Percentiles rank a stretch among this genome's conserved stretches.
These are phyloP conservation scores for Phytophthora melonis DNA, from an alignment of 352 stramenopile genomes.

Conservation along the genomic window DNA sequence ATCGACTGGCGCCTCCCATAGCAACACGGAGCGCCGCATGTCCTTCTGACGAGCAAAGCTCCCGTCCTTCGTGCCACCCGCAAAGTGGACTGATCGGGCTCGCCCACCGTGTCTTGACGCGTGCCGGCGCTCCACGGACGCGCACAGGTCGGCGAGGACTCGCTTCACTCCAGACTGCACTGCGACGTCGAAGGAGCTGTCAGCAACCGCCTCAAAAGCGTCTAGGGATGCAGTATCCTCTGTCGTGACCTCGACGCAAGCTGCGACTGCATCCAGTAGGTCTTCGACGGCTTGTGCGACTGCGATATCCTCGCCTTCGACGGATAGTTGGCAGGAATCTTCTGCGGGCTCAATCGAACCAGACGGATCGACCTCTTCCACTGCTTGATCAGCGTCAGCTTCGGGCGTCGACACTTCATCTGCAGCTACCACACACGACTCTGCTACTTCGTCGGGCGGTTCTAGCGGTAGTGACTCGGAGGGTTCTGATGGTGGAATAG, in stretches of 20 bases:
- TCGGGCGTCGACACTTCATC: background rate
- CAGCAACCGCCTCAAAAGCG: background rate
- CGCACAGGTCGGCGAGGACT: slow-evolving; percentile 18
- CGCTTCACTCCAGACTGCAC: background rate
- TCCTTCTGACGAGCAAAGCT: slow-evolving; percentile 5
- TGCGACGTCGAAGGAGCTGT: background rate
- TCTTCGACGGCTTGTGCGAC: slow-evolving; percentile 11
- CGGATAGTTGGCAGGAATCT: background rate
- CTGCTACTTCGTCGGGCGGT: background rate
- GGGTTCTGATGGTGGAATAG: background rate
- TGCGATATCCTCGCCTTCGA: slow-evolving; percentile 10
- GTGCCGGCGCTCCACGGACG: slow-evolving; percentile 5
- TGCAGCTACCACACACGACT: background rate
- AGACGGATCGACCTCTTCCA: background rate
- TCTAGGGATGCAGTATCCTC: background rate
- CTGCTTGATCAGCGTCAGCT: background rate
- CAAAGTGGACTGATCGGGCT: slow-evolving; percentile 29
- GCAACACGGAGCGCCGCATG: slow-evolving; percentile 28
- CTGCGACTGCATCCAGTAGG: slow-evolving; percentile 10
- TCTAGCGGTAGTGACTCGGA: background rate
- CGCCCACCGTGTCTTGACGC: slow-evolving; percentile 1
- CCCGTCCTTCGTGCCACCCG: slow-evolving; percentile 3
- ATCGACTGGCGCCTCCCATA: slow-evolving; percentile 30
- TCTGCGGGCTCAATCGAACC: slow-evolving; percentile 18
- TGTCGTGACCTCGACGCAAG: background rate